These are phyloP conservation scores for Prunus kanzakura DNA, from an alignment of 306 rosid species.

Conservation along the genomic window DNA sequence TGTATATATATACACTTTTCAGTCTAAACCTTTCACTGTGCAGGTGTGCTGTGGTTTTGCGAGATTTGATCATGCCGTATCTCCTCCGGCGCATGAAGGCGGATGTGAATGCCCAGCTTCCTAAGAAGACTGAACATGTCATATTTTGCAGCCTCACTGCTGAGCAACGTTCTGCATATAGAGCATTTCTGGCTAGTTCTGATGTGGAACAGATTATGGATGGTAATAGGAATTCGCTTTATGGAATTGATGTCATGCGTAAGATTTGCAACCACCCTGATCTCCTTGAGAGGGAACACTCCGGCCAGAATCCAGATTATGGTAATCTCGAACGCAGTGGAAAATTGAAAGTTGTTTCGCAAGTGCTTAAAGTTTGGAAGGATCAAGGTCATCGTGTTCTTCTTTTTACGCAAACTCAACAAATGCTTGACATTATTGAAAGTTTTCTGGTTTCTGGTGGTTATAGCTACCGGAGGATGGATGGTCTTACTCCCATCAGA, in stretches of 20 bases:
- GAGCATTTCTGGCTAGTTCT: constrained; percentile 98
- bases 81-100: constrained; percentile 97
- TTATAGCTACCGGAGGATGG: constrained; percentile 84
- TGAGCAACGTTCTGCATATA: constrained; percentile 83
- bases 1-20: constrained; percentile 1
- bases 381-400: constrained; percentile 97
- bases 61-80: constrained; percentile 95
- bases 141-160: constrained; percentile 87
- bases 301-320: constrained; percentile 71
- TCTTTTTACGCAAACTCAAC: constrained; percentile 88
- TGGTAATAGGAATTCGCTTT: constrained; percentile 80
- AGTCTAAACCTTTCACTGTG: constrained; percentile 20
- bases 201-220: constrained; percentile 93
- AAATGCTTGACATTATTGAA: constrained; percentile 92
- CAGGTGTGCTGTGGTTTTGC: constrained; percentile 97
- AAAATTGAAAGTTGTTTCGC: constrained; percentile 89
- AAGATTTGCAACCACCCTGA: constrained; percentile 99
- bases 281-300: constrained; percentile 95
- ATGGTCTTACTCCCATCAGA: constrained; percentile 82
- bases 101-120: constrained; percentile 87
- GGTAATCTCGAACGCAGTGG: constrained; percentile 97
- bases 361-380: constrained; percentile 94
- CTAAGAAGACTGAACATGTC: constrained; percentile 98
- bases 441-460: constrained; percentile 53
- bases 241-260: constrained; percentile 94